phyloP scores from a whole-genome alignment of 148 eudicot genomes.

The Simmondsia chinensis region DNA sequence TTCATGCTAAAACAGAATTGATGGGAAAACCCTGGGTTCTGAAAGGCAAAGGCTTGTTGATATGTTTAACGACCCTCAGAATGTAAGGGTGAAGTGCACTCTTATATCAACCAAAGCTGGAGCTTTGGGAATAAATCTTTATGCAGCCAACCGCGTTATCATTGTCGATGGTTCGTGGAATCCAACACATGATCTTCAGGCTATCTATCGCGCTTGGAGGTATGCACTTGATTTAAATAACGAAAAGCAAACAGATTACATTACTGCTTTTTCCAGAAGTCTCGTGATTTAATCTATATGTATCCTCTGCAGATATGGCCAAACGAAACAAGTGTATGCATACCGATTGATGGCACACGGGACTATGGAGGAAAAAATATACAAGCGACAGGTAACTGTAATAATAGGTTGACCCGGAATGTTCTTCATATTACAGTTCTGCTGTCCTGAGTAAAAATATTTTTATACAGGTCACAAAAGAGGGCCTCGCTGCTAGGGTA shows the following conservation, averaged over 20 bases:
- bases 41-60: slow-evolving; percentile 91
- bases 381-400: slow-evolving; percentile 99
- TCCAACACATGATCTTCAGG: slow-evolving; percentile 98
- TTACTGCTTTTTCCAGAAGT: too few relatives aligned
- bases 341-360: slow-evolving; percentile 91
- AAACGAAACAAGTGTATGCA: slow-evolving; percentile 92
- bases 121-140: slow-evolving; percentile 89
- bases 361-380: slow-evolving; percentile 94
- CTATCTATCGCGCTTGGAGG: slow-evolving; percentile 98
- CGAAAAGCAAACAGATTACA: background rate
- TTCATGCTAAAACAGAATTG: slow-evolving; percentile 51
- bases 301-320: slow-evolving; percentile 73
- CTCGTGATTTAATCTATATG: background rate
- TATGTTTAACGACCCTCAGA: slow-evolving; percentile 67
- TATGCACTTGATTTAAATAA: slow-evolving; percentile 11
- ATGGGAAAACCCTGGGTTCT: slow-evolving; percentile 78
- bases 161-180: slow-evolving; percentile 99
- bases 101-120: slow-evolving; percentile 96
- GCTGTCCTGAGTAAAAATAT: slow-evolving; percentile 3
- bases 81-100: slow-evolving; percentile 80
- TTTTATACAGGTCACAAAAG: slow-evolving; percentile 77
- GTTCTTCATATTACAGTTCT: too few relatives aligned
- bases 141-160: slow-evolving; percentile 92
- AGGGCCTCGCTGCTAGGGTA: slow-evolving; percentile 97
- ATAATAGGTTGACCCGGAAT: too few relatives aligned